These are phyloP conservation scores for Porpolomopsis calyptriformis DNA, from an alignment of 768 basidiomycete species.

Conservation along the genomic window DNA sequence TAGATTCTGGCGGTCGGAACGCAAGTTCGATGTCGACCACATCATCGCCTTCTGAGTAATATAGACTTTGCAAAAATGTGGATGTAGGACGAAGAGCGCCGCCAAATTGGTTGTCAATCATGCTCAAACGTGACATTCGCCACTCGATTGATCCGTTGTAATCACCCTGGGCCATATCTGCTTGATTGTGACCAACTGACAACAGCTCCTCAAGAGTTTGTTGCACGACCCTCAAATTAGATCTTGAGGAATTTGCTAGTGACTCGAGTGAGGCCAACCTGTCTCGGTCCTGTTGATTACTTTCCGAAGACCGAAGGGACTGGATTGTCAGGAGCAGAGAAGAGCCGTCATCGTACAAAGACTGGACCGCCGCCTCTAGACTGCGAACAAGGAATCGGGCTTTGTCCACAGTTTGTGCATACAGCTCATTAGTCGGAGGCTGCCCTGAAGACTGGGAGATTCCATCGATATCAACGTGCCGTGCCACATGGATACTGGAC, in stretches of 20 bases:
- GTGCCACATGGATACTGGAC: slow-evolving; percentile 67
- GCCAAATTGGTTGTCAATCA: slow-evolving; percentile 41
- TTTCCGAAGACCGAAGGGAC: slow-evolving; percentile 31
- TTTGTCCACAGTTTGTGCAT: slow-evolving; percentile 54
- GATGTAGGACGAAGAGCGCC: slow-evolving; percentile 28
- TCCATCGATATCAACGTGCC: slow-evolving; percentile 76
- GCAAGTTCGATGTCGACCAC: slow-evolving; percentile 50
- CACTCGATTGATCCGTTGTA: slow-evolving; percentile 70
- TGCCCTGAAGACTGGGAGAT: slow-evolving; percentile 38
- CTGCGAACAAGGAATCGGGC: slow-evolving; percentile 59
- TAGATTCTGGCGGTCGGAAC: slow-evolving; percentile 30
- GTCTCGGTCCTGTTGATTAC: slow-evolving; percentile 21
- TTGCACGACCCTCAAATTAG: slow-evolving; percentile 45
- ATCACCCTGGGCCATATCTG: slow-evolving; percentile 54
- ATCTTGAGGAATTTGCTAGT: slow-evolving; percentile 39
- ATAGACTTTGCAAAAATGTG: slow-evolving; percentile 17
- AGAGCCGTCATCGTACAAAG: slow-evolving; percentile 62
- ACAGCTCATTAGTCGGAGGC: slow-evolving; percentile 37
- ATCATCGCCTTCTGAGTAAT: slow-evolving; percentile 36
- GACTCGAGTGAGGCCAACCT: slow-evolving; percentile 35
- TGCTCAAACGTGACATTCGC: slow-evolving; percentile 62
- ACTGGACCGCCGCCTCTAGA: slow-evolving; percentile 60
- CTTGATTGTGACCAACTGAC: slow-evolving; percentile 59
- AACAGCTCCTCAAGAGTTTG: slow-evolving; percentile 55
- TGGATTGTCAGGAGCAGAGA: slow-evolving; percentile 52